Percentiles rank a stretch among this genome's conserved stretches.
Evolutionary conservation across 768 basidiomycete species (phyloP).

Genomic region (Mrakia gelida): DNA sequence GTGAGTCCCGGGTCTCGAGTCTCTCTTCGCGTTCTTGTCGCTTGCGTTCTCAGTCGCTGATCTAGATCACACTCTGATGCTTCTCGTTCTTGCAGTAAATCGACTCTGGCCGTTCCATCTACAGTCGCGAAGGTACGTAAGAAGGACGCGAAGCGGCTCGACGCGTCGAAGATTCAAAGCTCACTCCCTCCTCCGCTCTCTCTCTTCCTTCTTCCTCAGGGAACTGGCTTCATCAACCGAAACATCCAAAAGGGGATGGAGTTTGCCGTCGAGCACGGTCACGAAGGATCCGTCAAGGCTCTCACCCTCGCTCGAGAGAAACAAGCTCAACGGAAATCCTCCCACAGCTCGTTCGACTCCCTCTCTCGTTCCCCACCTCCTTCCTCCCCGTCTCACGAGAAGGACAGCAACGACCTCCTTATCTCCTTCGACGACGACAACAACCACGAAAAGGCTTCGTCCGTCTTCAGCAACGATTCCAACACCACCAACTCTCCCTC

Average conservation of each 20-base stretch:
- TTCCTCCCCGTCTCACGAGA: background rate
- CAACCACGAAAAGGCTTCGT: background rate
- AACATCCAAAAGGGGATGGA: slow-evolving; percentile 27
- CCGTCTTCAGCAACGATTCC: background rate
- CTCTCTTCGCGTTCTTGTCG: background rate
- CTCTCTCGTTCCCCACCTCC: background rate
- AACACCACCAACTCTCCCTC: background rate
- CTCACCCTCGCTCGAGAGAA: background rate
- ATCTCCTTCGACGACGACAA: background rate
- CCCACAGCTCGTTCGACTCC: slow-evolving; percentile 1
- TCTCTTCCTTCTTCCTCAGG: background rate
- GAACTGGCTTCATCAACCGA: slow-evolving; percentile 26
- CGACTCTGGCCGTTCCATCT: background rate
- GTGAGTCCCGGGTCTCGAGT: background rate
- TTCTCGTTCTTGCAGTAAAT: background rate
- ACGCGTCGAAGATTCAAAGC: background rate
- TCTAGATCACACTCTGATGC: background rate
- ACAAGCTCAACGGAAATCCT: background rate
- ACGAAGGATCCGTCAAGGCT: slow-evolving; percentile 1
- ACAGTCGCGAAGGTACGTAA: background rate
- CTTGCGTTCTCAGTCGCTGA: background rate
- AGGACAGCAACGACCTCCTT: background rate
- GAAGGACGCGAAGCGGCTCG: background rate
- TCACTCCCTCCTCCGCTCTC: background rate
- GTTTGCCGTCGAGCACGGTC: slow-evolving; percentile 26